These are phyloP conservation scores for Populus euphratica DNA, from an alignment of 345 rosid genomes.

Conservation along the genomic window DNA sequence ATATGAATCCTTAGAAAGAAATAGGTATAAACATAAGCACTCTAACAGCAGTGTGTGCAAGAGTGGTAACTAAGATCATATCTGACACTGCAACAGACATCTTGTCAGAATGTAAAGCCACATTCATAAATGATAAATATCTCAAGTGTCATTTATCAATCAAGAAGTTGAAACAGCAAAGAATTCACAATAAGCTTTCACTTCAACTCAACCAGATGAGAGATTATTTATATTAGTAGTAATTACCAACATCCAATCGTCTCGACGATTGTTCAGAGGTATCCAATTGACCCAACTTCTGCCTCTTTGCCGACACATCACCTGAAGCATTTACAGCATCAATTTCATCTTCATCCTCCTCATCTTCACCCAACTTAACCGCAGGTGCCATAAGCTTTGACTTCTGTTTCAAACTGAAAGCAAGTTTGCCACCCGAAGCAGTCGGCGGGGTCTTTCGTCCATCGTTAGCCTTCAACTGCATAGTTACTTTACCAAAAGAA, in stretches of 20 bases:
- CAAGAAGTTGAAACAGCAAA: constrained; percentile 10
- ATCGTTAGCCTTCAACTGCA: constrained; percentile 50
- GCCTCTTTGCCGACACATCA: constrained; percentile 61
- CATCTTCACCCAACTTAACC: constrained; percentile 76
- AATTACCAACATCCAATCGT: constrained; percentile 78
- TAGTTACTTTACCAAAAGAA: constrained; percentile 33
- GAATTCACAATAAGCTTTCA: constrained; percentile 15
- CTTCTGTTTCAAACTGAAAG: constrained; percentile 95
- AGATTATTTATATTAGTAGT: constrained; percentile 38
- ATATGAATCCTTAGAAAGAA: neutral
- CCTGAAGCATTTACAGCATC: constrained; percentile 41
- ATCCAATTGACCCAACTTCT: constrained; percentile 53
- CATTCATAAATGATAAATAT: neutral
- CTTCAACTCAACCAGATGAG: constrained; percentile 23
- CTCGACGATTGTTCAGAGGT: constrained; percentile 42
- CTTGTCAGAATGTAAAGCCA: neutral
- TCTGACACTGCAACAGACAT: neutral
- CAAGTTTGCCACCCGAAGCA: constrained; percentile 75
- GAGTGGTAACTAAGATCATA: neutral
- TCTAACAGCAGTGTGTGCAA: neutral
- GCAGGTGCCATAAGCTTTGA: constrained; percentile 84
- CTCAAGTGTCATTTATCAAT: neutral
- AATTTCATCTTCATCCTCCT: constrained; percentile 68
- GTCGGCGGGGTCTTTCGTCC: constrained; percentile 33
- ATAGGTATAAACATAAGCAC: neutral